Base-by-base conservation (phyloP, 768 basidiomycete species). In the Harrya chromipes region DNA sequence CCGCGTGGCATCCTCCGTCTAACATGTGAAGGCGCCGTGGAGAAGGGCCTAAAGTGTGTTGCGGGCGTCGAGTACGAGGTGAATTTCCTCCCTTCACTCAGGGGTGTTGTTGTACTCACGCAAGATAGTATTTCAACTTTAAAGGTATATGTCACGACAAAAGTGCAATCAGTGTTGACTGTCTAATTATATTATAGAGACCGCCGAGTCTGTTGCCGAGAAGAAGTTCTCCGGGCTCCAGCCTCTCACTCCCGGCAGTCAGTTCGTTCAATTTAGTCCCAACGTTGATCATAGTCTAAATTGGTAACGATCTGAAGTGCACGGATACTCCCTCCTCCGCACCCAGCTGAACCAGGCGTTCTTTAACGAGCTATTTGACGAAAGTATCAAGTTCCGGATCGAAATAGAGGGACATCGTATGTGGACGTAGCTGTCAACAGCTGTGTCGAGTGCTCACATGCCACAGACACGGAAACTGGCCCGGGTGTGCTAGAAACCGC, bases 31-130 rank as follows among this genome's bases (percentile, higher is more conserved):
- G 71, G 69, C 34, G 83, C 80, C 1, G 70, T 67, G 35, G 65
- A 70, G 26, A 50, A 67, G 3, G 82, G 79, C 2, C 79, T 79
- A 55, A 72, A 81, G 26, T 89, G 91, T 61, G 77, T 83, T 59
- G 84, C 90, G n/a, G 94, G 93, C 9, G 81, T 89, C 8, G 95
- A 99, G 71, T 98, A 90, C 58, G 97, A 99, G 79, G 93, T 88
- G 61, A 45, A 66, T 13, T 33, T 48, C 36, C 39, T 14, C 24
- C 20, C 11, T 50, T 23, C n/a, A 13, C 19, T 13, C 31, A 26
- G 17, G 14, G 19, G 11, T 19, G 26, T 26, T 49, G 27, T 27
- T 50, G 13, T 44, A 52, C 54, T 59, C 35, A 56, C 20, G 2
- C 31, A 42, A 17, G 14, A 9, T 49, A 92, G 89, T 92, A 90